phyloP scores from a whole-genome alignment of 2,329 filamentous ascomycete genomes.

The Helotiales sp. region DNA sequence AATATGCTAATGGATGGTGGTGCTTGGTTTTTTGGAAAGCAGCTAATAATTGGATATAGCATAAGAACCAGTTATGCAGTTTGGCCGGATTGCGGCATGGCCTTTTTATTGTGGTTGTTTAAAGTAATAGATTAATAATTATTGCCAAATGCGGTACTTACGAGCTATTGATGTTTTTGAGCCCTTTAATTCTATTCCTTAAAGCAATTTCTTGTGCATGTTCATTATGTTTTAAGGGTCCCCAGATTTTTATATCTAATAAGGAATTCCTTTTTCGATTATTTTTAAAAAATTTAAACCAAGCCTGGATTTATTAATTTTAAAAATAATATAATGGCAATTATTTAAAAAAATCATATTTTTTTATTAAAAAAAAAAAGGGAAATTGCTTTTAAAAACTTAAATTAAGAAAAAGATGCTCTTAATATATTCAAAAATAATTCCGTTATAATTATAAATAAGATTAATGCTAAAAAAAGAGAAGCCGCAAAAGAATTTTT shows the following conservation, averaged over 20 bases:
- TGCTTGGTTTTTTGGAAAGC: neutral
- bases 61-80: neutral
- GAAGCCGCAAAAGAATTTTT: too few species aligned
- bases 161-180: neutral
- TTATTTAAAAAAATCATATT: too few species aligned
- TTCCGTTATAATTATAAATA: too few species aligned
- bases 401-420: too few species aligned
- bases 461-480: too few species aligned
- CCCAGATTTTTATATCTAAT: neutral
- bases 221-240: neutral
- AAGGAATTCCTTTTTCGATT: too few species aligned
- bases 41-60: neutral
- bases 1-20: neutral
- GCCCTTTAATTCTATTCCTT: neutral
- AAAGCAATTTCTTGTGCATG: neutral
- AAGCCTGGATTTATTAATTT: too few species aligned
- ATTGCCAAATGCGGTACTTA: neutral
- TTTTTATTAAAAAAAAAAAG: too few species aligned
- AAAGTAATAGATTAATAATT: neutral
- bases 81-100: neutral
- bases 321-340: too few species aligned
- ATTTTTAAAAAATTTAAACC: too few species aligned
- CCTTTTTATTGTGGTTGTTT: neutral
- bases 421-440: too few species aligned
- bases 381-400: too few species aligned